A percentile compares a stretch with the other conserved stretches of the same genome.
phyloP scores from a whole-genome alignment of 306 rosid species.

The Rosa lucieae region DNA sequence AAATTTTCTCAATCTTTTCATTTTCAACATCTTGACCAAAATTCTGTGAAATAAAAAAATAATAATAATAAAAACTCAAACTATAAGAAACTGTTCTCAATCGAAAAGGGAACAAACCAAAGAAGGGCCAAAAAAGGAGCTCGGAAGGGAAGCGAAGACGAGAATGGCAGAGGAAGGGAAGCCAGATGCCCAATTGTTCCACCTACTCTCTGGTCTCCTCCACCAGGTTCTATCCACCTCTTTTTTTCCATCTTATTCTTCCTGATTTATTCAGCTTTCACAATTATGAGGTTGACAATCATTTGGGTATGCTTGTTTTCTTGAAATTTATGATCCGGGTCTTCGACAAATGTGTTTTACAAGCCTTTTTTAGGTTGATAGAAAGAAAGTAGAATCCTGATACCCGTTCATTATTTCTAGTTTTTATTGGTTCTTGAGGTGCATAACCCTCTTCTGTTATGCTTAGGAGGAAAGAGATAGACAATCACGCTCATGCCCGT shows the following conservation, averaged over 20 bases:
- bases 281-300: not conserved
- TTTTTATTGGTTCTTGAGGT: too few relatives aligned
- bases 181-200: slow-evolving; percentile 68
- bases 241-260: not conserved
- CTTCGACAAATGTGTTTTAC: too few relatives aligned
- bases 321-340: slow-evolving; percentile 19
- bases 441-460: not conserved
- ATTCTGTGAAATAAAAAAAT: too few relatives aligned
- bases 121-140: too few relatives aligned
- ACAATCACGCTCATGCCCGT: not conserved
- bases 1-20: too few relatives aligned
- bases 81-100: too few relatives aligned
- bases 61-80: too few relatives aligned
- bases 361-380: not conserved
- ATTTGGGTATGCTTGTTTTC: slow-evolving; percentile 4
- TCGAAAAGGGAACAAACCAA: too few relatives aligned
- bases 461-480: not conserved
- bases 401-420: too few relatives aligned
- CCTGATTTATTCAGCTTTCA: not conserved
- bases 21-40: too few relatives aligned
- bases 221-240: slow-evolving; percentile 50
- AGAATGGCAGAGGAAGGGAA: slow-evolving; percentile 63
- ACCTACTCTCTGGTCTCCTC: slow-evolving; percentile 78
- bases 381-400: not conserved
- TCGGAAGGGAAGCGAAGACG: not conserved